A percentile compares a stretch with the other conserved stretches of the same genome.
phyloP scores from a whole-genome alignment of 2,329 filamentous ascomycete genomes.

The Pseudocercospora vitis region DNA sequence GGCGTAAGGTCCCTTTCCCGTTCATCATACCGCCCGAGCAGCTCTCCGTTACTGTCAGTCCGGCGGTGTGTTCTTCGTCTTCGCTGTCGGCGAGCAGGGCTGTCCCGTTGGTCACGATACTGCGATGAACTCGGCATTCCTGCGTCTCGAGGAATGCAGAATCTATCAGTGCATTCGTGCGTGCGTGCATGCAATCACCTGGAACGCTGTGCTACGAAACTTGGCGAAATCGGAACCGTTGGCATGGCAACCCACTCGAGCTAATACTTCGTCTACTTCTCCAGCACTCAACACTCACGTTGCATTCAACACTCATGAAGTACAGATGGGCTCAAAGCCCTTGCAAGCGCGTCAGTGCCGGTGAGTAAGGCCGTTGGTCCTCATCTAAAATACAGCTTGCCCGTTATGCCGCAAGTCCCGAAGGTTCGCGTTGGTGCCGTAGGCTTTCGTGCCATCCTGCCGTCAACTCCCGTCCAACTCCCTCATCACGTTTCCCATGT shows the following conservation, averaged over 20 bases:
- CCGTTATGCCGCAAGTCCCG: neutral
- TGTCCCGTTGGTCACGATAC: conserved; percentile 25
- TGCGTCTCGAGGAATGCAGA: neutral
- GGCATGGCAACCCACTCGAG: neutral
- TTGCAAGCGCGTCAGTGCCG: neutral
- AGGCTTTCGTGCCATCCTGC: conserved; percentile 1
- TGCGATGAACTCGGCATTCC: conserved; percentile 14
- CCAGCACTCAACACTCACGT: neutral
- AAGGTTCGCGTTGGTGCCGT: neutral
- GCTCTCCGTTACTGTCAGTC: conserved; percentile 38
- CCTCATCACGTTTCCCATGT: neutral
- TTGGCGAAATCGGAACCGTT: neutral
- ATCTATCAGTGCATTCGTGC: conserved; percentile 4
- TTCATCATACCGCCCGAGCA: conserved; percentile 25
- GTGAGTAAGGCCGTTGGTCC: neutral
- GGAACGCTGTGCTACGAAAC: conserved; percentile 14
- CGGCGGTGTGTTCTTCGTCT: conserved; percentile 37
- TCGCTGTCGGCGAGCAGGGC: conserved; percentile 33
- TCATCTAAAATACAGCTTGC: conserved; percentile 6
- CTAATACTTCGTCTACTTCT: too few species aligned
- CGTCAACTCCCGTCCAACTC: neutral
- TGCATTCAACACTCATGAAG: too few species aligned
- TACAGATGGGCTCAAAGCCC: neutral
- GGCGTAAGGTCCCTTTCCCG: conserved; percentile 15
- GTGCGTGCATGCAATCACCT: neutral